Conservation (phyloP, 352 stramenopile species). For the Phytophthora podocarpi region DNA sequence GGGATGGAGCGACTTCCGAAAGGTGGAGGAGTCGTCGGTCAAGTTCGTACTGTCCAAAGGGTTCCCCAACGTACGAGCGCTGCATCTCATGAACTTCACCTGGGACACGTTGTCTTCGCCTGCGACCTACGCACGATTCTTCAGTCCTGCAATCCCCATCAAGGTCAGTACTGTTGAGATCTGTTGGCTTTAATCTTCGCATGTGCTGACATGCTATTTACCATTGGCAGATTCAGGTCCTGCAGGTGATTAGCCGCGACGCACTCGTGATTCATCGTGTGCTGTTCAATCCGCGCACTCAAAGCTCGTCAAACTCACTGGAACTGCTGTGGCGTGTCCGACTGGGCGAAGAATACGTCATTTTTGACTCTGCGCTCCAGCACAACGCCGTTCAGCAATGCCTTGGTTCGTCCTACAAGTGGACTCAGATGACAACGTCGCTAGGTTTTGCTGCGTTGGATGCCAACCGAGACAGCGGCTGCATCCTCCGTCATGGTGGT, state of each 20-base stretch:
- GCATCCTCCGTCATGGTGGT: conserved; percentile 56
- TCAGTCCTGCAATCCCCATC: conserved; percentile 41
- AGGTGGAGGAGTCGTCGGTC: conserved; percentile 41
- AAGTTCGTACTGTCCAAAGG: conserved; percentile 58
- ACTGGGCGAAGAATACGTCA: conserved; percentile 54
- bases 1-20: conserved; percentile 57
- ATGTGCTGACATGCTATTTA: background rate
- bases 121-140: conserved; percentile 44
- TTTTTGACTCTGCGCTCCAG: conserved; percentile 58
- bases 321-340: conserved; percentile 60
- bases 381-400: conserved; percentile 59
- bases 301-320: conserved; percentile 54
- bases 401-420: conserved; percentile 53
- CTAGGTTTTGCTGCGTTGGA: conserved; percentile 45
- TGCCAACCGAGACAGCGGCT: conserved; percentile 27
- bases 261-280: conserved; percentile 58
- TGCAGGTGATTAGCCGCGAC: conserved; percentile 62
- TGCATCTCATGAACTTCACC: conserved; percentile 45
- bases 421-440: conserved; percentile 56
- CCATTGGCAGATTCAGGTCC: conserved; percentile 38
- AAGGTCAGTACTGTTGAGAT: conserved; percentile 19
- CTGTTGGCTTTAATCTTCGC: background rate
- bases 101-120: conserved; percentile 39
- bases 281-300: conserved; percentile 62
- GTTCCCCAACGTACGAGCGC: conserved; percentile 38